Base-by-base conservation (phyloP, 768 basidiomycete genomes). In the Stropharia rugosoannulata region DNA sequence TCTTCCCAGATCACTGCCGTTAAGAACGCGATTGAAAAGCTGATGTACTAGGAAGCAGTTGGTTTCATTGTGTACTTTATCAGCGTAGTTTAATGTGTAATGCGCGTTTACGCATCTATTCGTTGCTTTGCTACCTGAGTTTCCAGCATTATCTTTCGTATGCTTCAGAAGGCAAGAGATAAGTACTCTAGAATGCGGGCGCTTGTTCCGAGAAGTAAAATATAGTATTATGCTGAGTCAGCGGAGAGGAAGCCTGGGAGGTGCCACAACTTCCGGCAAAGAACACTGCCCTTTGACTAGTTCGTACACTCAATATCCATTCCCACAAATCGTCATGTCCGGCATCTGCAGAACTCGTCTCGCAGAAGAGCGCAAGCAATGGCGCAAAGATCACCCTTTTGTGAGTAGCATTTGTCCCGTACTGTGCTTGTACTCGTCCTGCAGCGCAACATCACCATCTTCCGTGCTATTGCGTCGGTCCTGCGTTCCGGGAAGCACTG, bases 371-470 rank as follows among this genome's bases (percentile, higher is more conserved):
- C 86, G 97, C 66, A 99, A 99, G 75, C 93, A 95, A 66, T 99
- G 97, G 97, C 76, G 97, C 56, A 98, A 95, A 73, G 97, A 98
- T 63, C 97, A 99, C 73, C 97, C 97, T 29, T 98, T 96, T 64
- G 97, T 98, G 72, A 75, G 93, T 82, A 16, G 16, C 39, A 39
- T 4, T 55, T 43, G 10, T 39, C 53, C 7, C 29, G 29, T 50
- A 40, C 18, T 29, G 45, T 15, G 37, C 32, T 47, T 15, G 10
- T 36, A 42, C 35, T 15, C 46, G 16, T 36, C 27, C 38, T 35
- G 50, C 42, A 38, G 15, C 29, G 22, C 54, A 36, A 35, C 50
- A 51, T 41, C 32, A 35, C 50, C 27, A 27, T 13, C 22, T 13
- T 11, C 18, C 27, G 12, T 58, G 49, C 58, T 57, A 42, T 39